Conservation (phyloP, 345 rosid species). For the Trapa incisa region DNA sequence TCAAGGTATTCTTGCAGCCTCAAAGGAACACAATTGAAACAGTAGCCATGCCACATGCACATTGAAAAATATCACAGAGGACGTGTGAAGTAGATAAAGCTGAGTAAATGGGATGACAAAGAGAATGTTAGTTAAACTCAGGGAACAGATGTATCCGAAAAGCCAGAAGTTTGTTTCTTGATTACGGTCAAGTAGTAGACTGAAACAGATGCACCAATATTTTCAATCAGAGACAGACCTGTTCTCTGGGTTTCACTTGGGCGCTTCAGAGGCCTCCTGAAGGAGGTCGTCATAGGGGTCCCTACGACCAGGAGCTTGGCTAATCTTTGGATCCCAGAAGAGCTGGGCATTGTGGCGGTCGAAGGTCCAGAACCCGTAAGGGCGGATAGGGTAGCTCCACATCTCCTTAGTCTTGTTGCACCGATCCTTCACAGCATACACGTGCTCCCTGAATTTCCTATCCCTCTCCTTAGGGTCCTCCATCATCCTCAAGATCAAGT, state of each 20-base stretch:
- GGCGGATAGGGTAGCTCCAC: conserved; percentile 92
- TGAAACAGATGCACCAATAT: not conserved
- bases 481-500: conserved; percentile 74
- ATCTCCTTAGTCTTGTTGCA: conserved; percentile 90
- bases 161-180: too few relatives aligned
- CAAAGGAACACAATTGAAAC: too few relatives aligned
- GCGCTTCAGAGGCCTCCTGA: not conserved
- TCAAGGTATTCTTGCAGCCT: too few relatives aligned
- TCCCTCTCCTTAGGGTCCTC: conserved; percentile 96
- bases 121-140: too few relatives aligned
- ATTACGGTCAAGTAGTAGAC: not conserved
- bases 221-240: not conserved
- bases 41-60: too few relatives aligned
- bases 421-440: conserved; percentile 56
- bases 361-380: conserved; percentile 94
- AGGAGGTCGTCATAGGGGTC: conserved; percentile 12
- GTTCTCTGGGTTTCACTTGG: not conserved
- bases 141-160: too few relatives aligned
- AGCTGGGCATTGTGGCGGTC: conserved; percentile 93
- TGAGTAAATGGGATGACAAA: too few relatives aligned
- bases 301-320: conserved; percentile 89
- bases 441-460: conserved; percentile 56
- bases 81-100: too few relatives aligned
- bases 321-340: conserved; percentile 87
- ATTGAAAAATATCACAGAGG: too few relatives aligned